Conservation (phyloP, 495 filamentous ascomycete species). For the Lasiosphaeria ovina region DNA sequence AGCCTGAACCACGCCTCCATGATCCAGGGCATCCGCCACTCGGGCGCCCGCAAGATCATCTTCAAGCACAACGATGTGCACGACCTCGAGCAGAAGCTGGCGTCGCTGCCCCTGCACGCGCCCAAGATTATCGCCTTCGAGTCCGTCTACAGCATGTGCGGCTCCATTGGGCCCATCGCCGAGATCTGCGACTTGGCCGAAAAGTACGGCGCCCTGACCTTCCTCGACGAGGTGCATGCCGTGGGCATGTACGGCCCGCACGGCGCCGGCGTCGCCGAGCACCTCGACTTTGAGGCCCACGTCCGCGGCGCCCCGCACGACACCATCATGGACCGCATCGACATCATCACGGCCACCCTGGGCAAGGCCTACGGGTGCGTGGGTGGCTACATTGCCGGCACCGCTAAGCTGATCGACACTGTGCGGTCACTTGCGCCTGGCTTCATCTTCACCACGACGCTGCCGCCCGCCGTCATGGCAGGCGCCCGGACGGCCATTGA, state of each 20-base stretch:
- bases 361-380: conserved; percentile 98
- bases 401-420: conserved; percentile 84
- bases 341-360: conserved; percentile 96
- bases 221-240: conserved; percentile 96
- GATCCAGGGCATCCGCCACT: conserved; percentile 99
- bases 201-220: conserved; percentile 96
- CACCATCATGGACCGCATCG: conserved; percentile 90
- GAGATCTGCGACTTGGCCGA: conserved; percentile 94
- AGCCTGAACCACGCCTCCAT: conserved; percentile 97
- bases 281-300: conserved; percentile 88
- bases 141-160: conserved; percentile 98
- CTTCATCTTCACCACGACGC: conserved; percentile 98
- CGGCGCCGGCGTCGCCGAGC: conserved; percentile 94
- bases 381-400: conserved; percentile 94
- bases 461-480: conserved; percentile 95
- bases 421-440: conserved; percentile 93
- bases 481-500: conserved; percentile 89
- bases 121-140: conserved; percentile 99
- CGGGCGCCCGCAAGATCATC: conserved; percentile 91
- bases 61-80: conserved; percentile 96
- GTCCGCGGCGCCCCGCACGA: conserved; percentile 64
- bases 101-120: conserved; percentile 73
- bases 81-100: conserved; percentile 88
- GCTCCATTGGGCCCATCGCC: conserved; percentile 91
- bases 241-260: conserved; percentile 99